These are phyloP conservation scores for Paraleonurus japonicus DNA, from an alignment of 257 asterid species.

Conservation along the genomic window DNA sequence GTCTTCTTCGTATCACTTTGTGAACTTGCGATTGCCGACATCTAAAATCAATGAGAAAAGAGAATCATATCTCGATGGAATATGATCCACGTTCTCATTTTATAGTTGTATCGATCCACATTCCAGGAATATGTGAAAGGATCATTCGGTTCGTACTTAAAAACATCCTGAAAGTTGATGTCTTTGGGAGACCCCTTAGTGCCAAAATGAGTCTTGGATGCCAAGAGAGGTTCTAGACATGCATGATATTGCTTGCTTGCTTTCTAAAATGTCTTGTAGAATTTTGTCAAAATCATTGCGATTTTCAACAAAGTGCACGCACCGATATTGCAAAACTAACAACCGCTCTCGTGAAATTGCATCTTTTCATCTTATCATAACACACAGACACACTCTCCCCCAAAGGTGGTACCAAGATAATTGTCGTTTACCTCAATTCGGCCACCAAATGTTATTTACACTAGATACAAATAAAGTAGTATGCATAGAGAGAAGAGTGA, in stretches of 20 bases:
- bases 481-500: no score
- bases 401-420: no score
- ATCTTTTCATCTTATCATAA: background rate
- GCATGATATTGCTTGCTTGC: slow-evolving; percentile 23
- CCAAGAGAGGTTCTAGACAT: slow-evolving; percentile 18
- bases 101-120: slow-evolving; percentile 22
- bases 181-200: slow-evolving; percentile 22
- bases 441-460: no score
- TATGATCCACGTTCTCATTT: slow-evolving; percentile 9
- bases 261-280: slow-evolving; percentile 13
- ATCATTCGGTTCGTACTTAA: slow-evolving; percentile 25
- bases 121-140: slow-evolving; percentile 30
- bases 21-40: background rate
- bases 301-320: slow-evolving; percentile 18
- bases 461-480: no score
- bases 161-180: slow-evolving; percentile 22
- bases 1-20: background rate
- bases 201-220: slow-evolving; percentile 25
- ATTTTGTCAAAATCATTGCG: slow-evolving; percentile 15
- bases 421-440: no score
- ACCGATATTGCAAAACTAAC: slow-evolving; percentile 15
- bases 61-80: background rate
- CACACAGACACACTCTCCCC: background rate
- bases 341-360: slow-evolving; percentile 10
- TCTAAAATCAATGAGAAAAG: slow-evolving; percentile 16